phyloP scores from a whole-genome alignment of 129 eudicot genomes.

The Chrysanthemum seticuspe region DNA sequence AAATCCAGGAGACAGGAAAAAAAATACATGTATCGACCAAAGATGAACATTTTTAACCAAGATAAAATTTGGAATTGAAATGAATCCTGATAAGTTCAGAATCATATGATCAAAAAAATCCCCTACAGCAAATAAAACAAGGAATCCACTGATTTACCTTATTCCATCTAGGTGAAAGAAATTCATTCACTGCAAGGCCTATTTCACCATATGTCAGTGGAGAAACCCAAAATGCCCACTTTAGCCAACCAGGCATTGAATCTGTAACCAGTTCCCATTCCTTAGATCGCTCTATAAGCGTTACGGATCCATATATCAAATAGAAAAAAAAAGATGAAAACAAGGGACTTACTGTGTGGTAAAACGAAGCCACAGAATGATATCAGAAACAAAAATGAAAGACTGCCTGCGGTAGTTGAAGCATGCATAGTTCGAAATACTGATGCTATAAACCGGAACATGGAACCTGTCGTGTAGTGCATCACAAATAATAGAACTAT shows the following conservation, averaged over 20 bases:
- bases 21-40: neutral
- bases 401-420: slow-evolving; percentile 51
- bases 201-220: slow-evolving; percentile 60
- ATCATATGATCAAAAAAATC: neutral
- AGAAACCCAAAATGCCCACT: slow-evolving; percentile 61
- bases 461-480: slow-evolving; percentile 50
- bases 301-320: slow-evolving; percentile 9
- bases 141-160: slow-evolving; percentile 36
- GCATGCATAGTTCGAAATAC: slow-evolving; percentile 52
- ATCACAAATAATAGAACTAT: slow-evolving; percentile 42
- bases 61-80: no score
- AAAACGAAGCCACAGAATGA: slow-evolving; percentile 65
- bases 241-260: slow-evolving; percentile 56
- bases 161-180: slow-evolving; percentile 62
- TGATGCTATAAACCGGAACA: slow-evolving; percentile 63
- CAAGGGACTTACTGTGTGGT: slow-evolving; percentile 49
- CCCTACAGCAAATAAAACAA: neutral
- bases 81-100: neutral
- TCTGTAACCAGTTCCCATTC: slow-evolving; percentile 32
- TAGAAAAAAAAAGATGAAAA: neutral
- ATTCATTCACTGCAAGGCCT: slow-evolving; percentile 62
- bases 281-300: neutral
- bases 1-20: slow-evolving; percentile 2
- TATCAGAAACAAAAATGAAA: slow-evolving; percentile 41
- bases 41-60: no score